phyloP scores from a whole-genome alignment of 1,284 basidiomycete genomes.

The Malassezia japonica region DNA sequence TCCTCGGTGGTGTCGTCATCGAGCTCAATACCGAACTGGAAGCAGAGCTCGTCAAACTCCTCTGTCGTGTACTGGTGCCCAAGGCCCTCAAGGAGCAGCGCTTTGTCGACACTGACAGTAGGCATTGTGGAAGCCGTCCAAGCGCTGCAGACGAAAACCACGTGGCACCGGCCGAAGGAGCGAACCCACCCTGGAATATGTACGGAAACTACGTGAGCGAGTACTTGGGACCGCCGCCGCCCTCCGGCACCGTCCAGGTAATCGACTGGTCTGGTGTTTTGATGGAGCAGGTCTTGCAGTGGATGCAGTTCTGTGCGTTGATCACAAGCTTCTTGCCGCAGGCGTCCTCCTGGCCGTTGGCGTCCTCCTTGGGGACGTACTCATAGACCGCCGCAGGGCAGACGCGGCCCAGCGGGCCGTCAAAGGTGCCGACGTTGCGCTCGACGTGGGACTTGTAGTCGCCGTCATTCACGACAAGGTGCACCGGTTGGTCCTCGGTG shows the following conservation, averaged over 20 bases:
- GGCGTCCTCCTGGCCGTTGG: conserved; percentile 54
- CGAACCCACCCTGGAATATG: no score
- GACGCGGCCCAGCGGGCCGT: conserved; percentile 72
- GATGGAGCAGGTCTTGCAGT: conserved; percentile 47
- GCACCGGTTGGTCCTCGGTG: conserved; percentile 86
- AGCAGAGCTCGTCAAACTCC: conserved; percentile 89
- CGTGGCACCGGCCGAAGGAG: neutral
- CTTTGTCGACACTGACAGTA: conserved; percentile 89
- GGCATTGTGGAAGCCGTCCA: conserved; percentile 66
- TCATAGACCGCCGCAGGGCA: conserved; percentile 97
- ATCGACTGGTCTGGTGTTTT: conserved; percentile 46
- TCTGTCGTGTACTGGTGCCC: conserved; percentile 65
- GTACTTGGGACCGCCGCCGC: conserved; percentile 47
- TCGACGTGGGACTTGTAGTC: conserved; percentile 58
- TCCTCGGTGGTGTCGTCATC: conserved; percentile 95
- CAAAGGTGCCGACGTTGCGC: conserved; percentile 63
- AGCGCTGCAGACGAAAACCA: neutral
- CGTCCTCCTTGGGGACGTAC: conserved; percentile 66
- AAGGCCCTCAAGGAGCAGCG: conserved; percentile 78
- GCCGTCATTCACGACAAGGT: conserved; percentile 58
- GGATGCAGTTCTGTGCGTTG: conserved; percentile 65
- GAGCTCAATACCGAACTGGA: conserved; percentile 93
- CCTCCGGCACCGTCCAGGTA: conserved; percentile 42
- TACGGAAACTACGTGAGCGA: conserved; percentile 26
- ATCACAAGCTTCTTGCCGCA: conserved; percentile 81